Percentiles rank a stretch among this genome's conserved stretches.
Conservation (phyloP, 768 basidiomycete species). For the Thelephora aurantiotincta region DNA sequence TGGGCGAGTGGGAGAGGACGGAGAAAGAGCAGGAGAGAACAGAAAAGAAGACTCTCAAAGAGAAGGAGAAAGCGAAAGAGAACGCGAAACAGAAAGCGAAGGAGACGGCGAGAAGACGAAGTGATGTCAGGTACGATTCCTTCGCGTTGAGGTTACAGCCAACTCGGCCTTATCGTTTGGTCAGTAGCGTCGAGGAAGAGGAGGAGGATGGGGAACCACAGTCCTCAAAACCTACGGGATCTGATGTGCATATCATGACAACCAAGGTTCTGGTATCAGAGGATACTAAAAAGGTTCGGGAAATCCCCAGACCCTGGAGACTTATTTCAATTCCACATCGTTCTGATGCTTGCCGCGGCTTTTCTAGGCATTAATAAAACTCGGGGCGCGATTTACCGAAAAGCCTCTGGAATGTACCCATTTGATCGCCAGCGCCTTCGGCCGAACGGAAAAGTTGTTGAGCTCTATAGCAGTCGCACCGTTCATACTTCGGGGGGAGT, state of each 20-base stretch:
- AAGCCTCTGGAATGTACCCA: constrained; percentile 65
- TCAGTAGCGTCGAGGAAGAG: not conserved
- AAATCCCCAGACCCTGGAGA: not conserved
- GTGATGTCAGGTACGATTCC: not conserved
- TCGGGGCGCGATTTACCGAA: constrained; percentile 54
- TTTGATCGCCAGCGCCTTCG: constrained; percentile 51
- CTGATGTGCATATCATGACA: constrained; percentile 40
- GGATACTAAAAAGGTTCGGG: constrained; percentile 42
- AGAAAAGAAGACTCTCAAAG: constrained; percentile 6
- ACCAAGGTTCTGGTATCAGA: constrained; percentile 51
- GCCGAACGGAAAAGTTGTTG: constrained; percentile 82
- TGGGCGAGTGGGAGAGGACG: constrained; percentile 12
- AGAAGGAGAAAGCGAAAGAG: constrained; percentile 14
- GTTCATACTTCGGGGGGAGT: constrained; percentile 46
- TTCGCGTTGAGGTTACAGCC: not conserved
- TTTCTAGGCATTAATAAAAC: constrained; percentile 38
- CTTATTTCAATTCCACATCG: not conserved
- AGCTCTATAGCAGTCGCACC: constrained; percentile 56
- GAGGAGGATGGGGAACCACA: not conserved
- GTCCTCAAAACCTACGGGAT: not conserved
- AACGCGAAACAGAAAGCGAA: constrained; percentile 1
- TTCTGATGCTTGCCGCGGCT: not conserved
- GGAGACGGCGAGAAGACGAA: constrained; percentile 1
- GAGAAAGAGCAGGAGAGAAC: constrained; percentile 7
- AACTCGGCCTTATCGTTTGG: not conserved